Evolutionary conservation across 371 early-diverging fungal species (phyloP).

Genomic region (Apophysomyces elegans): DNA sequence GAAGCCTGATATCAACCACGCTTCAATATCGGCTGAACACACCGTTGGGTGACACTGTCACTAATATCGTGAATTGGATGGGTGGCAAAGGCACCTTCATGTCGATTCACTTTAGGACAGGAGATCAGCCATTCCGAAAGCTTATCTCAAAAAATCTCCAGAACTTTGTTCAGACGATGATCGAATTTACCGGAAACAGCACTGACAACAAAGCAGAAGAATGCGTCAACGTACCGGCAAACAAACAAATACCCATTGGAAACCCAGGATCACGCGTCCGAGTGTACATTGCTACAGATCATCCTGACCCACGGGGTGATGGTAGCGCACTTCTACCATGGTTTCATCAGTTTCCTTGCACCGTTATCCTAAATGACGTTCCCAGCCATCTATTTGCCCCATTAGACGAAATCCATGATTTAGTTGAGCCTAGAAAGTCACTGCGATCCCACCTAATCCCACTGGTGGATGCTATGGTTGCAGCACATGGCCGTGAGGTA

Average conservation of each 20-base stretch:
- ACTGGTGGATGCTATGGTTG: slow-evolving; percentile 50
- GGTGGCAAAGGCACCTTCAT: slow-evolving; percentile 35
- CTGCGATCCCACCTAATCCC: slow-evolving; percentile 35
- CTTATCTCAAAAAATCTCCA: slow-evolving; percentile 25
- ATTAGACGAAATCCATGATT: slow-evolving; percentile 30
- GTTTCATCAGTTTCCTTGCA: slow-evolving; percentile 45
- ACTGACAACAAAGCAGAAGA: not conserved
- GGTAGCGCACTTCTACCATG: slow-evolving; percentile 30
- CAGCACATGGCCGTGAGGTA: slow-evolving; percentile 39
- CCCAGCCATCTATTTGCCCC: slow-evolving; percentile 32
- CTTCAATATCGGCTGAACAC: slow-evolving; percentile 42
- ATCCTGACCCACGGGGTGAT: slow-evolving; percentile 31
- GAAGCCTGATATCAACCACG: slow-evolving; percentile 23
- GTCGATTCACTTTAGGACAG: slow-evolving; percentile 48
- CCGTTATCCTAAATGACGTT: slow-evolving; percentile 36
- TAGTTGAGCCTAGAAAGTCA: slow-evolving; percentile 33
- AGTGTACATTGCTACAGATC: slow-evolving; percentile 48
- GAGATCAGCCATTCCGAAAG: slow-evolving; percentile 35
- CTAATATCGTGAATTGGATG: slow-evolving; percentile 32
- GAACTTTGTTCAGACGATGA: slow-evolving; percentile 26
- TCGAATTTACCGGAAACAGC: not conserved
- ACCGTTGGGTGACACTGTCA: slow-evolving; percentile 36
- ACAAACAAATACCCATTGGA: not conserved
- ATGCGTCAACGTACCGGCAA: slow-evolving; percentile 4
- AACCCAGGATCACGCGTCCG: slow-evolving; percentile 11